Base-by-base conservation (phyloP, 1,284 basidiomycete genomes). In the Ustanciosporium gigantosporum region DNA sequence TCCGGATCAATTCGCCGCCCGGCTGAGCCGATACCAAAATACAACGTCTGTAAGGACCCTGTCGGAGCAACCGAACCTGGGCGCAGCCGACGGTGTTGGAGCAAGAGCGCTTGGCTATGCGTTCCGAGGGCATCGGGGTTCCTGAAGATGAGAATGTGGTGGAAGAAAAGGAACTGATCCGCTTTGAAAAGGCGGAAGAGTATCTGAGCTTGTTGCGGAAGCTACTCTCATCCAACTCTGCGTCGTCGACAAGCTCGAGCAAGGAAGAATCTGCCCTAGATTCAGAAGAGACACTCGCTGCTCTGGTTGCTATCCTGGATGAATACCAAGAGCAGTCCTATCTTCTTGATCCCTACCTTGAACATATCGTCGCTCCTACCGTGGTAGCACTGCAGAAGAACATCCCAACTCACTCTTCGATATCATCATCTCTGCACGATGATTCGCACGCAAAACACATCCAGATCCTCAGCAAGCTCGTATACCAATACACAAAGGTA, bases 291-390 rank as follows among this genome's bases (percentile, higher is more conserved):
- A 16, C 14, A 0, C 55, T 65, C 22, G 16, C 22, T 22, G 36
- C n/a, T 2, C 46, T 59, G 5, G 19, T 41, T 5, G 19, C 41
- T 20, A 57, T 66, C 29, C 84, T 97, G 31, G 84, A 86, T 76
- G 84, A 87, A 74, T 98, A 96, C 73, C 92, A 96, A 74, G 93
- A 97, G 17, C 73, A 74, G 24, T 83, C 92, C 2, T 91, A 93
- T 71, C 84, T 99, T 0, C 83, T 97, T n/a, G 95, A 98, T 77
- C 92, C 93, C n/a, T 87, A 85, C 69, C 83, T 99, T n/a, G 89
- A 92, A 70, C 76, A 81, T 15, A 86, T 98, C 51, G 85, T 97
- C 11, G 79, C 82, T 2, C 92, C 93, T 0, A 85, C 89, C 3
- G 86, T 91, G 37, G 82, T 47, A 11, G 41, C 48, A 3, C 46